These are phyloP conservation scores for Globisporangium iwayamae DNA, from an alignment of 352 stramenopile genomes.

Conservation along the genomic window DNA sequence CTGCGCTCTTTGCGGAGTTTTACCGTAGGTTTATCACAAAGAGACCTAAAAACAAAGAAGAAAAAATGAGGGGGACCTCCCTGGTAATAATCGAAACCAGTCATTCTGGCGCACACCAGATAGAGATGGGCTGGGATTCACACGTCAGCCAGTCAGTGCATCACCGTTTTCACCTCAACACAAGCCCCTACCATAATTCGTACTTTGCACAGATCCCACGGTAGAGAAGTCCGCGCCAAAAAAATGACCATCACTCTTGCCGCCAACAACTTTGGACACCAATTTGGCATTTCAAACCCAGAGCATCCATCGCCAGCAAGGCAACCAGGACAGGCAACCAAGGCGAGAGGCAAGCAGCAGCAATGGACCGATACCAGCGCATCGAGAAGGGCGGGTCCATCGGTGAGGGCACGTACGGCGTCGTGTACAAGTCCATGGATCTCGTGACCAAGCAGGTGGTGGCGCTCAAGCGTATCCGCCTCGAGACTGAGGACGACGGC, in stretches of 20 bases:
- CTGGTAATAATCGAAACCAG: constrained; percentile 16
- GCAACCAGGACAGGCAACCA: too few relatives aligned
- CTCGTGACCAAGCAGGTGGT: constrained; percentile 89
- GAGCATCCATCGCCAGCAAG: constrained; percentile 8
- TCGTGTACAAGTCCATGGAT: constrained; percentile 96
- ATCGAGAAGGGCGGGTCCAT: constrained; percentile 92
- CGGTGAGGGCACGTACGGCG: constrained; percentile 95
- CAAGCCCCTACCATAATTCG: constrained; percentile 7
- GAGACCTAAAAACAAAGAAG: too few relatives aligned
- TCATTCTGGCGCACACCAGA: constrained; percentile 4
- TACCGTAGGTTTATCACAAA: too few relatives aligned
- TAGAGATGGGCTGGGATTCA: not conserved
- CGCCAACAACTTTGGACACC: not conserved
- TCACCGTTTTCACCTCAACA: constrained; percentile 11
- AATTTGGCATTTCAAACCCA: constrained; percentile 10
- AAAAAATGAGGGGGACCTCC: constrained; percentile 1
- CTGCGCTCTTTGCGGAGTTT: constrained; percentile 13
- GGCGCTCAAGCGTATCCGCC: constrained; percentile 95
- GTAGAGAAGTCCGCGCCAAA: constrained; percentile 10
- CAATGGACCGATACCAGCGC: constrained; percentile 91
- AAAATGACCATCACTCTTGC: constrained; percentile 6
- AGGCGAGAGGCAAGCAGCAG: not conserved
- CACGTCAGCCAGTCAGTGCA: not conserved
- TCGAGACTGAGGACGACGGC: constrained; percentile 99
- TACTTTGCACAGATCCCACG: constrained; percentile 1